phyloP scores from a whole-genome alignment of 306 rosid genomes.

The Dalbergia oliveri region DNA sequence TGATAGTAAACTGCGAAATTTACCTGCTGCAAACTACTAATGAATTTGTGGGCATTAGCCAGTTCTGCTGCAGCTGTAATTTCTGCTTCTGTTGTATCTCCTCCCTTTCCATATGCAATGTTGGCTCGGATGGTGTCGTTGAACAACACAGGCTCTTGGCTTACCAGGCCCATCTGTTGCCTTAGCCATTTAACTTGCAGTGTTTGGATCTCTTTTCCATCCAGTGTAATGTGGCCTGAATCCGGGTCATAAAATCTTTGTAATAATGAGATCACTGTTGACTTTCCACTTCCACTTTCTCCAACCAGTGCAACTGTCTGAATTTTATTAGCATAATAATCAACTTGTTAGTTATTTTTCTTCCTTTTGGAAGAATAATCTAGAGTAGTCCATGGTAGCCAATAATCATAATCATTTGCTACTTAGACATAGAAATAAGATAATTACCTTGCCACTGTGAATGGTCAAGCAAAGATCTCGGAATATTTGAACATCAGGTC shows the following conservation, averaged over 20 bases:
- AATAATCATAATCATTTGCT: neutral
- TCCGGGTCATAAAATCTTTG: conserved; percentile 81
- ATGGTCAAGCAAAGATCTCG: conserved; percentile 69
- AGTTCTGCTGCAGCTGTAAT: conserved; percentile 66
- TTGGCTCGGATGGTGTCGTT: conserved; percentile 81
- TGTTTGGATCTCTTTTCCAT: conserved; percentile 61
- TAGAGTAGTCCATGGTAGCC: neutral
- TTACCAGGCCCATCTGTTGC: conserved; percentile 81
- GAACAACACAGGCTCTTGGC: conserved; percentile 81
- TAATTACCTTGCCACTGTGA: conserved; percentile 72
- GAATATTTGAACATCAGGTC: conserved; percentile 70
- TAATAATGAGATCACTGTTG: conserved; percentile 76
- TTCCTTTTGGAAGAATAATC: conserved; percentile 6
- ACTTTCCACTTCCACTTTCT: conserved; percentile 91
- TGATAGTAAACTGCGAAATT: conserved; percentile 8
- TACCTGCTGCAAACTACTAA: conserved; percentile 72
- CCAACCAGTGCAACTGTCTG: conserved; percentile 86
- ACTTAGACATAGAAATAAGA: neutral
- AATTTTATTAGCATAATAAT: neutral
- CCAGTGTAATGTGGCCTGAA: conserved; percentile 72
- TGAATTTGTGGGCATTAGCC: conserved; percentile 74
- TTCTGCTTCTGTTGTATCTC: conserved; percentile 66
- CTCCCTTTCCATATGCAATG: conserved; percentile 78
- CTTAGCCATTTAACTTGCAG: conserved; percentile 82
- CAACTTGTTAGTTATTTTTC: conserved; percentile 13